Evolutionary conservation across 1,139 yeast species (phyloP).

Genomic region (Yamadazyma atlantica): DNA sequence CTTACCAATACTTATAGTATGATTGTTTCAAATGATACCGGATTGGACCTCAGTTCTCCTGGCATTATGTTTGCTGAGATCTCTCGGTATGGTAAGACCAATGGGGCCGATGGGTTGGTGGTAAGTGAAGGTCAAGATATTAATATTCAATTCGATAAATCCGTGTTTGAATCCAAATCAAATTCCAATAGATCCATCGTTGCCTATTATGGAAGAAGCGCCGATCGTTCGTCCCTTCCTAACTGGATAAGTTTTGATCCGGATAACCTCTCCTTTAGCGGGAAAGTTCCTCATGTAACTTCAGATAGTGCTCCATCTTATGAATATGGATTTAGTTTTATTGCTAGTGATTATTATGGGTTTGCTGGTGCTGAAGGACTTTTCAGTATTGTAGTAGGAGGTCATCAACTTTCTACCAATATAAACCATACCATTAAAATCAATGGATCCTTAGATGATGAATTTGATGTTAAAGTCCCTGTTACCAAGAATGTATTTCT

Average conservation of each 20-base stretch:
- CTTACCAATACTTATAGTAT: conserved; percentile 52
- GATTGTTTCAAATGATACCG: conserved; percentile 56
- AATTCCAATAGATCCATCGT: conserved; percentile 48
- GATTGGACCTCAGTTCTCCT: conserved; percentile 42
- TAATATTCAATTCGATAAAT: conserved; percentile 56
- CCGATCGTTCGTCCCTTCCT: conserved; percentile 84
- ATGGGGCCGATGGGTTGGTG: conserved; percentile 74
- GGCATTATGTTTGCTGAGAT: conserved; percentile 50
- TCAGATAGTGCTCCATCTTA: conserved; percentile 87
- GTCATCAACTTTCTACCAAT: conserved; percentile 75
- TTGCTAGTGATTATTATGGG: conserved; percentile 79
- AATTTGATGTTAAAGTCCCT: conserved; percentile 61
- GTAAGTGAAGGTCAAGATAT: conserved; percentile 68
- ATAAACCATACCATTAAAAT: conserved; percentile 51
- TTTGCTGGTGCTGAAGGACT: conserved; percentile 69
- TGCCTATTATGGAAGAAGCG: conserved; percentile 82
- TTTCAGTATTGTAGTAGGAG: conserved; percentile 80
- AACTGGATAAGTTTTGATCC: conserved; percentile 79
- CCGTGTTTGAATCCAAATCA: conserved; percentile 50
- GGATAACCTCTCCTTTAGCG: conserved; percentile 65
- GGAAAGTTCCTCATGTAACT: conserved; percentile 84
- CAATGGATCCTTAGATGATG: conserved; percentile 65
- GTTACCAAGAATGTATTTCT: conserved; percentile 51
- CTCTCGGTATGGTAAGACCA: conserved; percentile 59
- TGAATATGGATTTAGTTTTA: conserved; percentile 66